Conservation (phyloP, 306 rosid genomes). For the Begonia masoniana region DNA sequence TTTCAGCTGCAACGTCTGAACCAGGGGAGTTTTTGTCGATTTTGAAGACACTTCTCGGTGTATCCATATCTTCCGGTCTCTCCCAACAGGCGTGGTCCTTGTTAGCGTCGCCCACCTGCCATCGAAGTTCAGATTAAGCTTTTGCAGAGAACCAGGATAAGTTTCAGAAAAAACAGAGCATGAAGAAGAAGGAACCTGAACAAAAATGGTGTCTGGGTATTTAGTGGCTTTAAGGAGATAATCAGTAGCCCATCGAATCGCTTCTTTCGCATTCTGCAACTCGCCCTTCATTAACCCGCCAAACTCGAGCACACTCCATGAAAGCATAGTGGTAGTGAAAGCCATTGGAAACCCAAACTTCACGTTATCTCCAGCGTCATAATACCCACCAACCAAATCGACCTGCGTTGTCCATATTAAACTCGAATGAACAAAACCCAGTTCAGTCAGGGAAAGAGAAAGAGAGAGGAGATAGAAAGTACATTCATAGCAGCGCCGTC, state of each 20-base stretch:
- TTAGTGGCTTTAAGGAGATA: constrained; percentile 57
- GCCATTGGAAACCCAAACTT: constrained; percentile 97
- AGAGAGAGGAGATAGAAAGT: constrained; percentile 1
- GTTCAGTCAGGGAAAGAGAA: neutral
- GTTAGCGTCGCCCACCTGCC: constrained; percentile 77
- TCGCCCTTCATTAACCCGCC: constrained; percentile 53
- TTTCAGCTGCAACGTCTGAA: constrained; percentile 84
- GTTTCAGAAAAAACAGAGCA: constrained; percentile 2
- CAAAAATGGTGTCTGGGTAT: constrained; percentile 59
- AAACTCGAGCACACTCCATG: constrained; percentile 86
- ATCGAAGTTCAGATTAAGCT: no score
- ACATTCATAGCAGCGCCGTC: constrained; percentile 77
- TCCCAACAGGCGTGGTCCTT: constrained; percentile 95
- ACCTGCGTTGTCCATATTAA: neutral
- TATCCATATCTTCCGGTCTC: constrained; percentile 94
- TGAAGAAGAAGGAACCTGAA: constrained; percentile 37
- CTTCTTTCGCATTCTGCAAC: constrained; percentile 39
- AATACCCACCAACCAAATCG: constrained; percentile 86
- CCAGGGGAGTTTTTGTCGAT: constrained; percentile 68
- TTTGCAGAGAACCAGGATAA: no score
- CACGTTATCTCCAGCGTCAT: constrained; percentile 90
- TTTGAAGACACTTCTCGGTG: constrained; percentile 72
- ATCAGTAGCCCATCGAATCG: constrained; percentile 81
- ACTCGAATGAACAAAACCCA: neutral
- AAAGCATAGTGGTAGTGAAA: constrained; percentile 86